Base-by-base conservation (phyloP, 148 eudicot species). In the Persicaria tinctoria region DNA sequence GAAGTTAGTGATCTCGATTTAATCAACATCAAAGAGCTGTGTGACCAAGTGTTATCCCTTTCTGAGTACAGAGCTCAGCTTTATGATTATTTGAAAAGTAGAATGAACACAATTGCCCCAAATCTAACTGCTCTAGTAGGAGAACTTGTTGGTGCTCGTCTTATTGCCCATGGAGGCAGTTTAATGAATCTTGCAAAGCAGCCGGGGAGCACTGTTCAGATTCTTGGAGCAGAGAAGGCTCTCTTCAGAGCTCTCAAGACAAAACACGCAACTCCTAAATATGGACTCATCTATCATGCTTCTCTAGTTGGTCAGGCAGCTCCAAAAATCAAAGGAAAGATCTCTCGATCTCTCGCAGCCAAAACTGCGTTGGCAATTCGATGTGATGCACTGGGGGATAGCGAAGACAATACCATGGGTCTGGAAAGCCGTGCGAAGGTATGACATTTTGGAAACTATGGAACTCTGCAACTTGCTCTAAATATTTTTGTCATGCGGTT, bases 151-250 rank as follows among this genome's bases (percentile, higher is more conserved):
- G 98, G 98, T 78, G 97, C 98, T 75, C 95, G 98, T 44, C 92
- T 93, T 59, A 93, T 93, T 83, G 89, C 97, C 46, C 98, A 89
- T 82, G 98, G 97, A 13, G 97, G 97, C 71, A 91, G 97, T 76
- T 93, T 93, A 81, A 5, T 93, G 70, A 93, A 91, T 82, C 95
- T 93, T 50, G 90, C 98, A 48, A 93, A 93, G 86, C 98, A 93
- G 77, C 98, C 97, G 17, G 98, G 98, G 5, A 93, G 98, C 74
- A 91, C 98, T 55, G 97, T 93, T 55, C 97, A 91, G 79, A 94
- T 91, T 79, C 97, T 94, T 51, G 98, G 98, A 53, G 98, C 98
- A 12, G 98, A 94, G 75, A 94, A 94, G 82, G 98, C 98, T 50
- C 90, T 94, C 12, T 94, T 94, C 76, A 84, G 97, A 83, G 98